Conservation (phyloP, 306 rosid species). For the Carpinus viminea region DNA sequence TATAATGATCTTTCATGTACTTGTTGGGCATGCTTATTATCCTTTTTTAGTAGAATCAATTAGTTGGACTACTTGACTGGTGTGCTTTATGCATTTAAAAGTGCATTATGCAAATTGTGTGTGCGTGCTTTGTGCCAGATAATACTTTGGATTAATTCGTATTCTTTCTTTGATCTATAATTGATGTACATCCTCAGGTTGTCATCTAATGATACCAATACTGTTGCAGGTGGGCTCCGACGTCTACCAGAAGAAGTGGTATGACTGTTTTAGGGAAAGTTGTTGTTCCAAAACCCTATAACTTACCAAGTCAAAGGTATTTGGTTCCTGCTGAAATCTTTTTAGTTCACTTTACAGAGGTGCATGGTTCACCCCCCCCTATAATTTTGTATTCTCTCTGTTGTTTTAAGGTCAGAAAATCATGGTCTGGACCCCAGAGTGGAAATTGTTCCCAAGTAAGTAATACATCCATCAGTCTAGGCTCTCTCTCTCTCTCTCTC, state of each 20-base stretch:
- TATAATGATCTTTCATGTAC: too few relatives aligned
- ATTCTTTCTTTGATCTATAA: not conserved
- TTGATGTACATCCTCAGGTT: not conserved
- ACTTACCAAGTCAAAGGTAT: constrained; percentile 96
- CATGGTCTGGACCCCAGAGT: constrained; percentile 87
- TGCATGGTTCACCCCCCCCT: constrained; percentile 33
- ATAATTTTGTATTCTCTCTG: constrained; percentile 24
- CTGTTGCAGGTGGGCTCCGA: constrained; percentile 70
- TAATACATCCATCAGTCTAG: constrained; percentile 18
- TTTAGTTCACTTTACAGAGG: constrained; percentile 13
- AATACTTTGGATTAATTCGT: not conserved
- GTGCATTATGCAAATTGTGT: not conserved
- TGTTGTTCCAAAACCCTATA: constrained; percentile 89
- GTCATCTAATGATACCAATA: not conserved
- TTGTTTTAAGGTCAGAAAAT: constrained; percentile 86
- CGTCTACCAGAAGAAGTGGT: constrained; percentile 75
- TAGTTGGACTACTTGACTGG: not conserved
- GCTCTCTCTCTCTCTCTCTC: not conserved
- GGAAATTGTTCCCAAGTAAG: constrained; percentile 98
- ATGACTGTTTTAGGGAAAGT: constrained; percentile 96
- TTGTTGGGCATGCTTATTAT: not conserved
- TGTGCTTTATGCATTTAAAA: not conserved
- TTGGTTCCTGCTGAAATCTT: constrained; percentile 27
- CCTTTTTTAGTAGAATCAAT: not conserved
- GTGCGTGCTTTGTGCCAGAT: not conserved